phyloP scores from a whole-genome alignment of 805 yeast species.

The Saccharomycopsis synnaedendra region DNA sequence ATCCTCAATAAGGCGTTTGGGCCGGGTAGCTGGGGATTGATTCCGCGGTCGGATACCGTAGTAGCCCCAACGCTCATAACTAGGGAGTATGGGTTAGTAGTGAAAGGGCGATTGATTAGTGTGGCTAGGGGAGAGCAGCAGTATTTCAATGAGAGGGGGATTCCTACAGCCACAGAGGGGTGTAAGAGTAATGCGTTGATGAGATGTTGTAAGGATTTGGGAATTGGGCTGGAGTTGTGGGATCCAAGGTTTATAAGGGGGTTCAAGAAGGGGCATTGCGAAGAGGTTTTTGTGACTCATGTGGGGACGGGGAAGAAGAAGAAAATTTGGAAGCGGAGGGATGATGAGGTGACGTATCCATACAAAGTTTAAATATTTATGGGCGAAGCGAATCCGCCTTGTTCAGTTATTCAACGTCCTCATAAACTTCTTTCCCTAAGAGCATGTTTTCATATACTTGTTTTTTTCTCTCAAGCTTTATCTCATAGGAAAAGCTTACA shows the following conservation, averaged over 20 bases:
- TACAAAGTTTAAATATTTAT: slow-evolving; percentile 28
- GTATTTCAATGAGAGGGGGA: slow-evolving; percentile 73
- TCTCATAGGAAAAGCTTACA: too few relatives aligned
- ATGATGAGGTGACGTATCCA: slow-evolving; percentile 76
- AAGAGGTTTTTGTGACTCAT: slow-evolving; percentile 78
- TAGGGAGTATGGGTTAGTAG: slow-evolving; percentile 80
- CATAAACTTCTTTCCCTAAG: neutral
- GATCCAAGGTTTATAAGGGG: slow-evolving; percentile 80
- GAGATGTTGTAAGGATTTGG: slow-evolving; percentile 97
- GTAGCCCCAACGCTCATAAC: slow-evolving; percentile 69
- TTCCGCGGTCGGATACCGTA: slow-evolving; percentile 79
- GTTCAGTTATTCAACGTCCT: neutral
- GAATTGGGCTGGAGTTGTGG: slow-evolving; percentile 95
- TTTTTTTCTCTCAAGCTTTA: too few relatives aligned
- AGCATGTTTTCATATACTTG: too few relatives aligned
- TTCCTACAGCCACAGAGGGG: slow-evolving; percentile 95
- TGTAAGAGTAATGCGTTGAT: slow-evolving; percentile 93
- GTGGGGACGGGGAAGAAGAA: slow-evolving; percentile 72
- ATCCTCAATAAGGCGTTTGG: slow-evolving; percentile 87
- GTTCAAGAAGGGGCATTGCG: slow-evolving; percentile 58
- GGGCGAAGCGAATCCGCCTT: neutral
- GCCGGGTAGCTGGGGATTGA: slow-evolving; percentile 98
- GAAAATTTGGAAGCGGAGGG: slow-evolving; percentile 88
- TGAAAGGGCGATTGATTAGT: slow-evolving; percentile 80
- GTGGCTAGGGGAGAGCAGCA: slow-evolving; percentile 95